Percentiles rank a stretch among this genome's conserved stretches.
Evolutionary conservation across 1,139 yeast species (phyloP).

Genomic region (Taphrina deformans): DNA sequence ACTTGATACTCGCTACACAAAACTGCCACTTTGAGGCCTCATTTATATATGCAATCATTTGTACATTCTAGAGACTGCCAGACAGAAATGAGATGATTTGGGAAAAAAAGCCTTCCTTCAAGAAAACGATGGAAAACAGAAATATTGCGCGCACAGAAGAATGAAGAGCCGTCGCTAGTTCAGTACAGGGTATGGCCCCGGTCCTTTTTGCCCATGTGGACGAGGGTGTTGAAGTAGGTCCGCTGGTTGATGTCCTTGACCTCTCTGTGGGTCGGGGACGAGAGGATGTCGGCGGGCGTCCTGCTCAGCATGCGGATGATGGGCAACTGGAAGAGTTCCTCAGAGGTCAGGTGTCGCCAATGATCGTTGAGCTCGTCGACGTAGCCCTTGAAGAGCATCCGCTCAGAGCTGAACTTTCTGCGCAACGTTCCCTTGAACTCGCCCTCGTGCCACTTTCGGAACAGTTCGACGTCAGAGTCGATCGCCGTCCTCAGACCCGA

Average conservation of each 20-base stretch:
- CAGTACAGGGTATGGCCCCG: conserved; percentile 17
- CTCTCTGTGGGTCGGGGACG: conserved; percentile 1
- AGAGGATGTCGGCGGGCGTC: conserved; percentile 15
- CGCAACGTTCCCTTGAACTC: conserved; percentile 10
- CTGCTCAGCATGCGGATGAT: conserved; percentile 12
- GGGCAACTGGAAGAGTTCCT: conserved; percentile 21
- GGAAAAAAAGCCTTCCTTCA: background rate
- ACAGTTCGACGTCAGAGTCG: conserved; percentile 15
- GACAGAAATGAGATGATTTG: background rate
- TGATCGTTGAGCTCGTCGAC: conserved; percentile 20
- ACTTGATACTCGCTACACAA: background rate
- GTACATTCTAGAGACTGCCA: background rate
- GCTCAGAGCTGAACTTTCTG: conserved; percentile 2
- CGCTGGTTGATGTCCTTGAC: conserved; percentile 15
- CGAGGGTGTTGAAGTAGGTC: conserved; percentile 21
- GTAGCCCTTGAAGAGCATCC: conserved; percentile 27
- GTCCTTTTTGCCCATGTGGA: conserved; percentile 3
- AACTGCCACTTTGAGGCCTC: background rate
- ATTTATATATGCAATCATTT: background rate
- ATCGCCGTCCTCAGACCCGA: conserved; percentile 11
- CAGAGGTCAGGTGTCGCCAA: conserved; percentile 15
- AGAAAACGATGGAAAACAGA: background rate
- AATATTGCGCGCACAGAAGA: background rate
- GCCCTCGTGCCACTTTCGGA: conserved; percentile 21
- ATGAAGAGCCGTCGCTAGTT: background rate